Evolutionary conservation across 225 moss, liverwort and hornwort genomes (phyloP).

Genomic region (Sphagnum contortum): DNA sequence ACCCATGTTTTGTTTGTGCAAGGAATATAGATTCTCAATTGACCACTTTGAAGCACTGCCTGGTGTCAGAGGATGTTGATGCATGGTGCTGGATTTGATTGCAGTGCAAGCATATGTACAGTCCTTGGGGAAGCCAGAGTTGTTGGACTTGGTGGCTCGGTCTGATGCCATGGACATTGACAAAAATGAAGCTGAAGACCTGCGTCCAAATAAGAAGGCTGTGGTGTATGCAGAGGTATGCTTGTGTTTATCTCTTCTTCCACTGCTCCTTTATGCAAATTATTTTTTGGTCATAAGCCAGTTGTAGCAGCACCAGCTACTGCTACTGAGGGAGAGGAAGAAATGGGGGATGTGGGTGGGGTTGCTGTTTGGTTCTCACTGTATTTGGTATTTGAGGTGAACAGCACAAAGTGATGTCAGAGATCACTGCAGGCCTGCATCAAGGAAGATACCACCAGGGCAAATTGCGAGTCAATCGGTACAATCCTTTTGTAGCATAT

Average conservation of each 20-base stretch:
- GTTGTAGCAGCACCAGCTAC: no score
- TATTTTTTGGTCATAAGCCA: no score
- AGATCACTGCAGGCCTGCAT: constrained; percentile 84
- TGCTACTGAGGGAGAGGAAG: no score
- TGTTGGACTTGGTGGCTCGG: constrained; percentile 76
- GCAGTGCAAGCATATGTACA: constrained; percentile 82
- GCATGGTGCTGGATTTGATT: constrained; percentile 3
- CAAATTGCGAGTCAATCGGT: constrained; percentile 81
- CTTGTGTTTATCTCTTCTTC: background rate
- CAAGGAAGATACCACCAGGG: constrained; percentile 92
- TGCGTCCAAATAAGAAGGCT: constrained; percentile 70
- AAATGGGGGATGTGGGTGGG: no score
- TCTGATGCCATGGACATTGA: constrained; percentile 66
- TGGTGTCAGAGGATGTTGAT: background rate
- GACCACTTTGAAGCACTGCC: background rate
- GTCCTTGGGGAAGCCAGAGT: constrained; percentile 69
- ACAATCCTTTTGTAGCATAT: constrained; percentile 85
- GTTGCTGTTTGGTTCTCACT: no score
- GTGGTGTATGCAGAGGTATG: constrained; percentile 84
- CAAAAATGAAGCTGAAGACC: constrained; percentile 50
- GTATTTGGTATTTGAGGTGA: constrained; percentile 1
- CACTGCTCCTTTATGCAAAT: no score
- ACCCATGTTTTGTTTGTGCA: background rate
- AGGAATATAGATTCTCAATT: no score
- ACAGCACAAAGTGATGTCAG: constrained; percentile 99